These are phyloP conservation scores for Leccinum ambiguum DNA, from an alignment of 1,284 basidiomycete genomes.

Conservation along the genomic window DNA sequence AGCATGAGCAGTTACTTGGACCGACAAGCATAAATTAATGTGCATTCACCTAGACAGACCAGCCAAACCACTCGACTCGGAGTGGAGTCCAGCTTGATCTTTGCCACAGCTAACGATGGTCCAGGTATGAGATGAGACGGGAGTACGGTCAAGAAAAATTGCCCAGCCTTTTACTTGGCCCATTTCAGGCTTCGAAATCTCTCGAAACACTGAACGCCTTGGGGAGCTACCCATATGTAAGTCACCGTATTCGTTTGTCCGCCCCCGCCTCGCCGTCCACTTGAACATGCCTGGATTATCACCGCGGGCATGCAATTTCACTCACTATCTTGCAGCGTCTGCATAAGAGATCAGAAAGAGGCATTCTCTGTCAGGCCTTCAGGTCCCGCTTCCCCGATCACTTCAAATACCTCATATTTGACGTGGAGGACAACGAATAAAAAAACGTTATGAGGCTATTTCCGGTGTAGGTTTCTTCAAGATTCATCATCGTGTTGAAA, in stretches of 20 bases:
- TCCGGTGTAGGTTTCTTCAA: constrained; percentile 53
- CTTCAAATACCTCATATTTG: constrained; percentile 79
- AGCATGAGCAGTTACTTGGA: too few species aligned
- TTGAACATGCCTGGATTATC: neutral
- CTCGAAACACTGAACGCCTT: constrained; percentile 63
- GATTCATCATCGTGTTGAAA: neutral
- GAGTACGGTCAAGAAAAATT: constrained; percentile 87
- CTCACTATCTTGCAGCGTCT: constrained; percentile 53
- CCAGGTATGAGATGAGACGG: constrained; percentile 91
- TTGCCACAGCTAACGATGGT: constrained; percentile 9
- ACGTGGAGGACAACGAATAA: constrained; percentile 89
- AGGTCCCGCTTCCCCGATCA: constrained; percentile 68
- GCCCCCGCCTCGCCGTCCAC: neutral
- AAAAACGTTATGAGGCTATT: constrained; percentile 88
- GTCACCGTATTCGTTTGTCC: constrained; percentile 28
- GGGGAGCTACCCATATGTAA: constrained; percentile 86
- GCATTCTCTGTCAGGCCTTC: constrained; percentile 80
- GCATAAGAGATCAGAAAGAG: constrained; percentile 85
- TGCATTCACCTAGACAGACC: too few species aligned
- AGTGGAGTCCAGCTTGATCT: too few species aligned
- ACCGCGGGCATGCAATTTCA: constrained; percentile 5
- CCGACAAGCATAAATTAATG: too few species aligned
- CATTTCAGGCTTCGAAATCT: constrained; percentile 85
- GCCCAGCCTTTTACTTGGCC: constrained; percentile 82
- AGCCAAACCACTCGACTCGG: too few species aligned